Evolutionary conservation across 176 grass and related monocot genomes (phyloP).

Genomic region (Musa acuminata): DNA sequence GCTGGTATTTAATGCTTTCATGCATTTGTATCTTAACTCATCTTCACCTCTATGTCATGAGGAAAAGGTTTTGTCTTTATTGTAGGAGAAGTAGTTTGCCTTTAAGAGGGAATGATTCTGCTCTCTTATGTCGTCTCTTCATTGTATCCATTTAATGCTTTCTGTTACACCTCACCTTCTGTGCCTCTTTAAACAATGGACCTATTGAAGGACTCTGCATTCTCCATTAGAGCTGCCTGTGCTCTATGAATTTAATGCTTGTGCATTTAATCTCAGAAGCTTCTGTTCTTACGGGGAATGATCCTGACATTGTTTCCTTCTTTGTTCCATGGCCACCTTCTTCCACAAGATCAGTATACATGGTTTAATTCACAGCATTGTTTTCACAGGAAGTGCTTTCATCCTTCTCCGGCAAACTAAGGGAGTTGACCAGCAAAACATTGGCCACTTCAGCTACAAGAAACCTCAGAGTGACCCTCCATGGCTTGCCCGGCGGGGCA

Average conservation of each 20-base stretch:
- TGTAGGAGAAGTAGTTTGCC: neutral
- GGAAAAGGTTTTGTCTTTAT: neutral
- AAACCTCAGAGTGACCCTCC: constrained; percentile 15
- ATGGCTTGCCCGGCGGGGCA: constrained; percentile 61
- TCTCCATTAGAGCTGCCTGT: neutral
- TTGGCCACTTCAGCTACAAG: neutral
- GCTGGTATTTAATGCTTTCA: constrained; percentile 20
- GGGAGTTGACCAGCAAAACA: constrained; percentile 17
- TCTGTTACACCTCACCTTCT: constrained; percentile 33
- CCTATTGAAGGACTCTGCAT: neutral
- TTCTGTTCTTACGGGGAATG: neutral
- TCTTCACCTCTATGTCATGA: no score
- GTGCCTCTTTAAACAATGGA: constrained; percentile 16
- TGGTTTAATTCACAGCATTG: neutral
- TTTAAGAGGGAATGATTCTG: neutral
- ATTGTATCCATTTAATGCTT: constrained; percentile 24
- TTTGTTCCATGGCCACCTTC: neutral
- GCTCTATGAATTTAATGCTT: neutral
- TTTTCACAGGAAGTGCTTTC: neutral
- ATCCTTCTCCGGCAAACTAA: constrained; percentile 23
- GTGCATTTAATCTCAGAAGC: neutral
- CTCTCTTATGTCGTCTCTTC: neutral
- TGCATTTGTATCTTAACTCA: neutral
- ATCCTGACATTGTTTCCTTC: neutral
- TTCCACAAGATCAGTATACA: neutral